A percentile compares a stretch with the other conserved stretches of the same genome.
Evolutionary conservation across 345 rosid species (phyloP).

Genomic region (Psidium friedrichsthalianum): DNA sequence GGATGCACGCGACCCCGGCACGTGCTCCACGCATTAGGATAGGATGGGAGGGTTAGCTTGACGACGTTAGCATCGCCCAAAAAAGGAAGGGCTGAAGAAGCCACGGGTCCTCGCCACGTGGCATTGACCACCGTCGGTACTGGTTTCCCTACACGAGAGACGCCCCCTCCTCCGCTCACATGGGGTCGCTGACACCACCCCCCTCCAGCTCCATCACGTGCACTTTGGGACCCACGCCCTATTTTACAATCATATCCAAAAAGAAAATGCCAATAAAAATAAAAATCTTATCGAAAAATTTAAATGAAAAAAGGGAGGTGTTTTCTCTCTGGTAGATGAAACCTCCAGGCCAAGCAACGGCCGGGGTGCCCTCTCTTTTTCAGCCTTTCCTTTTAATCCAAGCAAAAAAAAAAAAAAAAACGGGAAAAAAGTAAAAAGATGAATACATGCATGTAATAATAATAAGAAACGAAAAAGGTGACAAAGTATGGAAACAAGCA

Average conservation of each 20-base stretch:
- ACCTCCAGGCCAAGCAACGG: constrained; percentile 48
- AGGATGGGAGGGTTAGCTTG: neutral
- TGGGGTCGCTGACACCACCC: constrained; percentile 39
- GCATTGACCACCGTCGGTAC: constrained; percentile 37
- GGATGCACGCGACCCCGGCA: constrained; percentile 6
- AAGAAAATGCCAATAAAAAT: neutral
- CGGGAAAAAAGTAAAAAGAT: neutral
- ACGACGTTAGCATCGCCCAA: neutral
- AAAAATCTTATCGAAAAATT: neutral
- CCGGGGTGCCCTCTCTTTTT: constrained; percentile 6
- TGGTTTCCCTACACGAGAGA: constrained; percentile 17
- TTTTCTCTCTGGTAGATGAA: neutral
- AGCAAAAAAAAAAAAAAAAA: constrained; percentile 6
- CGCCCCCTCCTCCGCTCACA: constrained; percentile 21
- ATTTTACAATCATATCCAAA: neutral
- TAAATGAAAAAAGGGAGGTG: neutral
- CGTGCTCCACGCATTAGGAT: constrained; percentile 18
- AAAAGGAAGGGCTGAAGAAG: neutral
- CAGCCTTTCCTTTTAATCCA: constrained; percentile 37
- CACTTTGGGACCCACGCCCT: constrained; percentile 11
- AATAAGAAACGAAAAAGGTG: neutral
- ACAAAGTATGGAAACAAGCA: neutral
- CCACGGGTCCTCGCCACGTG: constrained; percentile 20
- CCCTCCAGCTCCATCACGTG: constrained; percentile 30
- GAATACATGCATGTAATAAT: neutral